Evolutionary conservation across 805 yeast species (phyloP).

Genomic region (Candida verbasci): DNA sequence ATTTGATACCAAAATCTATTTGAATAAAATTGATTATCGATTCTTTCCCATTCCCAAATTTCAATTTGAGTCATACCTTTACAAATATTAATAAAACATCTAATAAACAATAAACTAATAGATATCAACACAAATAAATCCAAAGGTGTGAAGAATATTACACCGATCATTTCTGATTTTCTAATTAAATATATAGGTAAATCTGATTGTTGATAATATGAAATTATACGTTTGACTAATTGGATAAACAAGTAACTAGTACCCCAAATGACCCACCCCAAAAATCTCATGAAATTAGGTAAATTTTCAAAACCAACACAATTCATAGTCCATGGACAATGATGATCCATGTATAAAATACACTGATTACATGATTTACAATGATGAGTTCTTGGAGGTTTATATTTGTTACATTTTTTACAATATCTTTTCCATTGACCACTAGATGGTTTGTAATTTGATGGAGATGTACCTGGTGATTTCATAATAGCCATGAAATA

Average conservation of each 20-base stretch:
- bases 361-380: constrained; percentile 74
- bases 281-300: constrained; percentile 77
- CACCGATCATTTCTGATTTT: constrained; percentile 49
- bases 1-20: constrained; percentile 51
- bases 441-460: constrained; percentile 35
- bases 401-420: constrained; percentile 62
- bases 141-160: constrained; percentile 51
- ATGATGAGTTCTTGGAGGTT: constrained; percentile 85
- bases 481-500: constrained; percentile 64
- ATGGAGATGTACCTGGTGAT: constrained; percentile 68
- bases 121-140: constrained; percentile 58
- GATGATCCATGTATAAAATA: constrained; percentile 90
- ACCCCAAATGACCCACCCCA: constrained; percentile 58
- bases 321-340: constrained; percentile 88
- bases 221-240: constrained; percentile 34
- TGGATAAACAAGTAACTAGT: constrained; percentile 44
- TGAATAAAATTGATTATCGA: constrained; percentile 59
- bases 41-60: constrained; percentile 85
- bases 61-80: constrained; percentile 87
- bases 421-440: constrained; percentile 68
- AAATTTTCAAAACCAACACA: constrained; percentile 79
- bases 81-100: constrained; percentile 54
- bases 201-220: constrained; percentile 45
- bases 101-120: constrained; percentile 51
- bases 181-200: constrained; percentile 55